A percentile compares a stretch with the other conserved stretches of the same genome.
These are phyloP conservation scores for Ogataea trehaloabstinens DNA, from an alignment of 805 yeast genomes.

Conservation along the genomic window DNA sequence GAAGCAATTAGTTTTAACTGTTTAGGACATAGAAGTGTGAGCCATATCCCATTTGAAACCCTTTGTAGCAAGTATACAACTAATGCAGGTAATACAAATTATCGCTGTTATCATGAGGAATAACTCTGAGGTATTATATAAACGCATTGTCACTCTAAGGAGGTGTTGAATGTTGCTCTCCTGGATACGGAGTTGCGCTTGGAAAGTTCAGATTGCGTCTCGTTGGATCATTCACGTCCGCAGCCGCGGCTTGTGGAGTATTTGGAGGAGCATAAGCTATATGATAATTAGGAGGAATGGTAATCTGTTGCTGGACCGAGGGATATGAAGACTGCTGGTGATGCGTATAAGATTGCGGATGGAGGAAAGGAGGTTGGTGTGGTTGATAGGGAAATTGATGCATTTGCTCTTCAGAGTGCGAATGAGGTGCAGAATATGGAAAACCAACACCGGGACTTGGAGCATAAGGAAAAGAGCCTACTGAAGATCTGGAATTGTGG, in stretches of 20 bases:
- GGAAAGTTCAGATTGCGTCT: no score
- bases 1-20: slow-evolving; percentile 25
- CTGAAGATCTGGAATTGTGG: neutral
- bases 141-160: no score
- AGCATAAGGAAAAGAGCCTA: neutral
- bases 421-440: neutral
- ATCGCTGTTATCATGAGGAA: no score
- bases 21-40: no score
- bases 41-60: no score
- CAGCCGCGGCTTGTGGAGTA: neutral
- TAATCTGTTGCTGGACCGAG: neutral
- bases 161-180: no score
- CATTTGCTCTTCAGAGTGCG: neutral
- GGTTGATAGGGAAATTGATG: neutral
- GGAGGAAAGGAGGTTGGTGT: neutral
- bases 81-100: no score
- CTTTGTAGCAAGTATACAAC: no score
- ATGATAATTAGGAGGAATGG: neutral
- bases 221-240: neutral
- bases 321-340: neutral
- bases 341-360: neutral
- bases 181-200: no score
- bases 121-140: no score
- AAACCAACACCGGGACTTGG: neutral
- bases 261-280: neutral